Evolutionary conservation across 176 grass and related monocot species (phyloP), one percentile per base, ranked within the genome.

Genomic region (Poa annua): DNA sequence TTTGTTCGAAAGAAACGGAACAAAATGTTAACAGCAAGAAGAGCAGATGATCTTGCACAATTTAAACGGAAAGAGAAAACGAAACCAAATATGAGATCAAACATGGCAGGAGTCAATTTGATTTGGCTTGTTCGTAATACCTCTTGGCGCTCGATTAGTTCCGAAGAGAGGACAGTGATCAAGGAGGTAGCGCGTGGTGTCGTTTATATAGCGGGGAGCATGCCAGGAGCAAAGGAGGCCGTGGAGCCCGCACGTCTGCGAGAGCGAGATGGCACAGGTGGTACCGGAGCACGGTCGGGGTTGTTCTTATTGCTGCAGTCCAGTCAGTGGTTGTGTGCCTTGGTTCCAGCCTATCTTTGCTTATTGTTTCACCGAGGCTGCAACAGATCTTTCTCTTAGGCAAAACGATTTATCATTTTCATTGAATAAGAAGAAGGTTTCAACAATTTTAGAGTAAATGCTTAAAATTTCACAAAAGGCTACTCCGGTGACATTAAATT

Each of bases 131-230:
- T 73, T 26, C 42, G 44, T 50, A 5, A 17, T 79, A 89, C 87
- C 87, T 85, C 7, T 36, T 22, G 42, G 75, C 4, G 79, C 39
- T 24, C 14, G 16, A 68, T 66, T 50, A 20, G 56, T 26, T 19
- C n/a, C 57, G 8, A 24, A 20, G 72, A 44, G 78, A 49, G 66
- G 79, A 74, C 64, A 79, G 63, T 35, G 47, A 60, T 21, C 9
- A 22, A 14, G 72, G 33, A 12, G 20, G 66, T 1, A 76, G 12
- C 48, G 59, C 57, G 49, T 66, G 74, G 50, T 34, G 16, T 21
- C 34, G 65, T 1, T 74, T 83, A 90, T 80, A 84, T 80, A 90
- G 80, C 59, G 20, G 74, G 75, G 75, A 71, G 75, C 85, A 87
- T 87, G 88, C 49, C 75, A 70, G 49, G 12, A 66, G 39, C 12